Conservation (phyloP, 2,329 filamentous ascomycete genomes). For the Trichoderma citrinoviride region DNA sequence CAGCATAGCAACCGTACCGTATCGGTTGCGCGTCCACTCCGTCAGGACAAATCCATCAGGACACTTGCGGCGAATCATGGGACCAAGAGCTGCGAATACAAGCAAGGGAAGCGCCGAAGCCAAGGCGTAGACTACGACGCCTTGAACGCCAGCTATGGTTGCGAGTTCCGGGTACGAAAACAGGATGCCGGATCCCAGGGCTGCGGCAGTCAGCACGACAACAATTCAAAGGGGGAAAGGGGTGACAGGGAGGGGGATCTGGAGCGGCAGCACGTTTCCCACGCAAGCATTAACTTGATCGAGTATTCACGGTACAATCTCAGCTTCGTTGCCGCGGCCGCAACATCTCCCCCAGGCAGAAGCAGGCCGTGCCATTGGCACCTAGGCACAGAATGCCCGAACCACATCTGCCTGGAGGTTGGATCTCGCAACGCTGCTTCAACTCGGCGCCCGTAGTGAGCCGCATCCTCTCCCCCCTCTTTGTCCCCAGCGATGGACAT, state of each 20-base stretch:
- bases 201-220: slow-evolving; percentile 53
- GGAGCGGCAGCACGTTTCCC: slow-evolving; percentile 94
- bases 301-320: slow-evolving; percentile 96
- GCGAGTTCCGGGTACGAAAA: slow-evolving; percentile 81
- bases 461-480: slow-evolving; percentile 47
- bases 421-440: slow-evolving; percentile 49
- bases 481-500: slow-evolving; percentile 8
- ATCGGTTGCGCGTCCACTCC: slow-evolving; percentile 79
- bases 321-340: slow-evolving; percentile 64
- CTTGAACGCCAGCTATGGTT: slow-evolving; percentile 75
- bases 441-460: slow-evolving; percentile 86
- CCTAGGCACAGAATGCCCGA: too few species aligned
- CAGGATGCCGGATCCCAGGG: slow-evolving; percentile 77
- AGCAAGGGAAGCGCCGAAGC: slow-evolving; percentile 70
- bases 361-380: not conserved
- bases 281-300: slow-evolving; percentile 99
- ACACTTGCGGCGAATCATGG: slow-evolving; percentile 74
- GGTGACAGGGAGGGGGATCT: slow-evolving; percentile 33
- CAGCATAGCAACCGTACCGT: slow-evolving; percentile 65
- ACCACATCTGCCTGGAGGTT: slow-evolving; percentile 40
- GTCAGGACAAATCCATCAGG: slow-evolving; percentile 82
- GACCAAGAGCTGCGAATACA: slow-evolving; percentile 70
- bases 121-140: slow-evolving; percentile 72
- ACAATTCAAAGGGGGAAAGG: slow-evolving; percentile 24
- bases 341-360: slow-evolving; percentile 39